Evolutionary conservation across 768 basidiomycete species (phyloP), one percentile per base, ranked within the genome.

Genomic region (Dacryopinax spathularia): DNA sequence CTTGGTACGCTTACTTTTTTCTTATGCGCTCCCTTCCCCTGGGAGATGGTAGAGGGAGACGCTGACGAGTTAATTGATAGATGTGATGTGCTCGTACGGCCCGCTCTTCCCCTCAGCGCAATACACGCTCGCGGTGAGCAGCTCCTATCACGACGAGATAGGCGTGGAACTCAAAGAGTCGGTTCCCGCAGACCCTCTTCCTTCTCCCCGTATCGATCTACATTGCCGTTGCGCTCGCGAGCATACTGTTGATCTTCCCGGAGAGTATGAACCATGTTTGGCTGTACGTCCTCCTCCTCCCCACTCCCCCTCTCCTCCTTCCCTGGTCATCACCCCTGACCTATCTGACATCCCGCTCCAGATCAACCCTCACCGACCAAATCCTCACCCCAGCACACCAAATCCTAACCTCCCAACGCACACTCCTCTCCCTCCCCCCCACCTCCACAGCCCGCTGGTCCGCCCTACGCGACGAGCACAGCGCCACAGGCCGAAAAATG

Each of bases 211-310:
- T 79, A 1, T 72, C 74, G 1, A 75, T 71, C 62, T 84, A 79
- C 72, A 70, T 78, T 43, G 82, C 74, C n/a, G 80, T 82, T 60
- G 81, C 75, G 0, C 31, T 80, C n/a, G 73, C 77, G 3, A 69
- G 75, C 2, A 77, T 78, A 10, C 61, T 79, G 7, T 68, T 82
- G 62, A 71, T 83, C 60, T 84, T 84, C 70, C 83, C 83, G 6
- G 77, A 80, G 66, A 77, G 80, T 0, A 72, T 82, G 61, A 77
- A 79, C 63, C 78, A 81, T 62, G 68, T 74, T 2, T 72, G 72
- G 35, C 70, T 80, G 44, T 68, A 66, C 20, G 70, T 66, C 10
- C 70, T 2, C 69, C 62, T 13, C 72, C 77, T 34, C 68, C 48
- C 5, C 48, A 22, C 29, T 56, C 48, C 48, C 25, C 6, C 25